Percentiles rank a stretch among this genome's conserved stretches.
These are phyloP conservation scores for Fallopia convolvulus DNA, from an alignment of 148 eudicot species.

Conservation along the genomic window DNA sequence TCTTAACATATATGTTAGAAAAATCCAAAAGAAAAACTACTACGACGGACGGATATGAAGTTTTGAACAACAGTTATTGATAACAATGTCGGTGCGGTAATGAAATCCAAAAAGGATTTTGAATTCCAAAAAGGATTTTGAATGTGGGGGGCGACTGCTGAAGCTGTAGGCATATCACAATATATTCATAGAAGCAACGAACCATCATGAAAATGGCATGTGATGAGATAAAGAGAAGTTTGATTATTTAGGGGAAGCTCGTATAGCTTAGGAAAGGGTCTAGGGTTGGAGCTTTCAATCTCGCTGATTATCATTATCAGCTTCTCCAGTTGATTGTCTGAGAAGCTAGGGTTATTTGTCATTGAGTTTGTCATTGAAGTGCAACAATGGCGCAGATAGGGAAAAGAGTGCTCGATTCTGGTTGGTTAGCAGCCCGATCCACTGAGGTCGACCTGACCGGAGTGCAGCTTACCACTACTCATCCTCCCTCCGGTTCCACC, in stretches of 20 bases:
- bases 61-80: too few relatives aligned
- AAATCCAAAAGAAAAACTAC: too few relatives aligned
- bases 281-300: neutral
- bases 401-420: conserved; percentile 48
- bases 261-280: neutral
- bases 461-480: conserved; percentile 74
- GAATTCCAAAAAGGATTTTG: neutral
- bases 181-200: neutral
- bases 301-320: neutral
- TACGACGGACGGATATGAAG: too few relatives aligned
- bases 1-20: too few relatives aligned
- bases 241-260: neutral
- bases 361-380: neutral
- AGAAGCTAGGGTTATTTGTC: conserved; percentile 1
- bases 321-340: neutral
- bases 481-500: conserved; percentile 40
- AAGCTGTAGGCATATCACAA: too few relatives aligned
- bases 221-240: neutral
- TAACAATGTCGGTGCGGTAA: neutral
- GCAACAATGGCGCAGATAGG: conserved; percentile 50
- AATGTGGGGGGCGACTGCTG: neutral
- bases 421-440: conserved; percentile 93
- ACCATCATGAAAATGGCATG: neutral
- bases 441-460: conserved; percentile 73
- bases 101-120: neutral